These are phyloP conservation scores for Anthostomella pinea DNA, from an alignment of 2,329 filamentous ascomycete genomes.

Conservation along the genomic window DNA sequence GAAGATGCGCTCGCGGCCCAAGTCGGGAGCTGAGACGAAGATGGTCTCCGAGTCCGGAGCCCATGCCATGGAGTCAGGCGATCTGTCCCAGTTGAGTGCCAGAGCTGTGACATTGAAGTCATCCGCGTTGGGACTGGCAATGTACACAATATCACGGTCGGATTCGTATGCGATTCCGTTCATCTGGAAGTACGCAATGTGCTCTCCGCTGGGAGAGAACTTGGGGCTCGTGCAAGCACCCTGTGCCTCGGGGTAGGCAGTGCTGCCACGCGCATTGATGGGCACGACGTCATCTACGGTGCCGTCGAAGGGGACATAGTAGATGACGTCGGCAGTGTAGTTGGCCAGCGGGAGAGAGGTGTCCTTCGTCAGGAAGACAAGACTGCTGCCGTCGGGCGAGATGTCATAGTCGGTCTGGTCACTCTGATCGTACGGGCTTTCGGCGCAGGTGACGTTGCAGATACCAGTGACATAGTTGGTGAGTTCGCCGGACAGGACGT, in stretches of 20 bases:
- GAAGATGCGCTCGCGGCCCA: constrained; percentile 31
- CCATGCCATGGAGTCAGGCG: constrained; percentile 28
- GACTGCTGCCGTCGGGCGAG: constrained; percentile 39
- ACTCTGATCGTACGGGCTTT: constrained; percentile 50
- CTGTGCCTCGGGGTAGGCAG: constrained; percentile 30
- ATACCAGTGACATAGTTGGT: constrained; percentile 36
- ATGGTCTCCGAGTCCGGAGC: constrained; percentile 27
- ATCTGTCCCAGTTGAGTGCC: constrained; percentile 32
- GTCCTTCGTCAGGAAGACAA: constrained; percentile 57
- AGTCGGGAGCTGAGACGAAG: constrained; percentile 30
- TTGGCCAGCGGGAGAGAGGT: constrained; percentile 52
- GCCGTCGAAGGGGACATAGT: constrained; percentile 33
- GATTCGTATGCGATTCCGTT: constrained; percentile 56
- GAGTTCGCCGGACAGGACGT: constrained; percentile 28
- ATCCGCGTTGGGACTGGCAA: constrained; percentile 45
- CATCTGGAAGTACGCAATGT: constrained; percentile 61
- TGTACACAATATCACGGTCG: constrained; percentile 34
- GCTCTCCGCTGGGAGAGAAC: constrained; percentile 57
- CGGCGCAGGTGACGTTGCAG: constrained; percentile 31
- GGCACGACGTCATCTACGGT: constrained; percentile 29
- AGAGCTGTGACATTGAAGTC: constrained; percentile 38
- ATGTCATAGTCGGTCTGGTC: constrained; percentile 61
- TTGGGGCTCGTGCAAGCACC: constrained; percentile 35
- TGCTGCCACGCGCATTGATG: constrained; percentile 33
- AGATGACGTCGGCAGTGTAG: constrained; percentile 42